Conservation (phyloP, 2,329 filamentous ascomycete genomes). For the Colletotrichum lupini region DNA sequence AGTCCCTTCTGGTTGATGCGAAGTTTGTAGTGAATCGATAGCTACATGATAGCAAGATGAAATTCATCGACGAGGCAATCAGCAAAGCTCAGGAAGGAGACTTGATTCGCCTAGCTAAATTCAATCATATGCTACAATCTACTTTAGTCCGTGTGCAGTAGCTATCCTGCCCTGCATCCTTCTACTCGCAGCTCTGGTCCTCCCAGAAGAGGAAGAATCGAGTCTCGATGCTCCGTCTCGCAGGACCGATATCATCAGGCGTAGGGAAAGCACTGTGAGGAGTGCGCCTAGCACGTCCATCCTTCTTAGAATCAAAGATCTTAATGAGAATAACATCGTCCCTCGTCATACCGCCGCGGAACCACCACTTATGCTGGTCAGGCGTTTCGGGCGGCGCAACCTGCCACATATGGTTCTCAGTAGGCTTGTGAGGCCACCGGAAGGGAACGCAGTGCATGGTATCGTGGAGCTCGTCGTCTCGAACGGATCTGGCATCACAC, state of each 20-base stretch:
- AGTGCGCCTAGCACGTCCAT: constrained; percentile 63
- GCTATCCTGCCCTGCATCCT: constrained; percentile 38
- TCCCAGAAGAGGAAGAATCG: constrained; percentile 25
- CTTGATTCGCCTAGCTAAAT: not conserved
- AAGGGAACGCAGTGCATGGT: constrained; percentile 23
- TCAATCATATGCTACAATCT: not conserved
- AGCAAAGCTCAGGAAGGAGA: no score
- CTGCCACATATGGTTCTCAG: constrained; percentile 49
- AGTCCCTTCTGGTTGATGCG: no score
- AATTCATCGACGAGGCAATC: no score
- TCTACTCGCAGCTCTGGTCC: constrained; percentile 11
- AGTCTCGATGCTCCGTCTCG: constrained; percentile 10
- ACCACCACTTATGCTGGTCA: constrained; percentile 60
- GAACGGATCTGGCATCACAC: constrained; percentile 48
- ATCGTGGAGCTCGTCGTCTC: constrained; percentile 48
- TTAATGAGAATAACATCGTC: constrained; percentile 69
- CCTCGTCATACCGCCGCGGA: constrained; percentile 60
- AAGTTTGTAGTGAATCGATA: no score
- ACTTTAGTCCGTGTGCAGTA: not conserved
- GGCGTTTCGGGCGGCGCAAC: constrained; percentile 40
- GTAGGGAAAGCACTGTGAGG: constrained; percentile 86
- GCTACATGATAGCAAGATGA: no score
- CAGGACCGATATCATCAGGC: constrained; percentile 66
- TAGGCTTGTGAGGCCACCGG: constrained; percentile 43
- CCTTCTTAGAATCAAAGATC: constrained; percentile 67